phyloP scores from a whole-genome alignment of 2,329 filamentous ascomycete species.

The Sporothrix brunneoviolacea region DNA sequence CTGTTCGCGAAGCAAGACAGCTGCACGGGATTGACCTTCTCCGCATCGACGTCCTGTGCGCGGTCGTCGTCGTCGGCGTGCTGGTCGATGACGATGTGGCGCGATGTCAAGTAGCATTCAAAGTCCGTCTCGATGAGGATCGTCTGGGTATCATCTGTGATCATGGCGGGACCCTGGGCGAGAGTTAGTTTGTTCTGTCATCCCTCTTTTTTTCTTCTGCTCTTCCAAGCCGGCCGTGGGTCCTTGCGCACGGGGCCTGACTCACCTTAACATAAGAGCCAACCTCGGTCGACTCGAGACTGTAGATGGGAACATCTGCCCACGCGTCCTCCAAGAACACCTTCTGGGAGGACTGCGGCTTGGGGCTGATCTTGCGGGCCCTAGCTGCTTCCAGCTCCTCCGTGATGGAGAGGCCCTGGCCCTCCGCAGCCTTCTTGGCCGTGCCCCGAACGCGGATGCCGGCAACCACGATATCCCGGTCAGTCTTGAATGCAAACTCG shows the following conservation, averaged over 20 bases:
- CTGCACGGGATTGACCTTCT: constrained; percentile 62
- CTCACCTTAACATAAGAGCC: too few relatives aligned
- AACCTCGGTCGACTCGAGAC: background rate
- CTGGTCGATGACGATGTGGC: background rate
- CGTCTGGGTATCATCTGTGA: constrained; percentile 83
- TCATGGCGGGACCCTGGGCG: constrained; percentile 66
- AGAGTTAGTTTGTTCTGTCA: too few relatives aligned
- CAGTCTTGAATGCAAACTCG: constrained; percentile 80
- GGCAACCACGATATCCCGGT: constrained; percentile 82
- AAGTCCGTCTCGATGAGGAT: constrained; percentile 74
- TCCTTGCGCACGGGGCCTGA: too few relatives aligned
- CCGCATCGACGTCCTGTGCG: background rate
- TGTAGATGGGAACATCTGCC: constrained; percentile 31
- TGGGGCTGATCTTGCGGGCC: too few relatives aligned
- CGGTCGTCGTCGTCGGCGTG: constrained; percentile 13
- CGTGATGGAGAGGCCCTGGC: too few relatives aligned
- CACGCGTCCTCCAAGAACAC: constrained; percentile 30
- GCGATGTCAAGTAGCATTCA: constrained; percentile 26
- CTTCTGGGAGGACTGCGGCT: too few relatives aligned
- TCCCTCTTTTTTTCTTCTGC: constrained; percentile 57
- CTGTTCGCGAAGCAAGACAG: constrained; percentile 74
- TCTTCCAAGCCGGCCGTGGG: too few relatives aligned
- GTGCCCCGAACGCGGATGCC: constrained; percentile 85
- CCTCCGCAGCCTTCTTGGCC: too few relatives aligned
- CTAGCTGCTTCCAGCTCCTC: too few relatives aligned